Evolutionary conservation across 345 rosid genomes (phyloP), one percentile per base, ranked within the genome.

Genomic region (Brassica incana): DNA sequence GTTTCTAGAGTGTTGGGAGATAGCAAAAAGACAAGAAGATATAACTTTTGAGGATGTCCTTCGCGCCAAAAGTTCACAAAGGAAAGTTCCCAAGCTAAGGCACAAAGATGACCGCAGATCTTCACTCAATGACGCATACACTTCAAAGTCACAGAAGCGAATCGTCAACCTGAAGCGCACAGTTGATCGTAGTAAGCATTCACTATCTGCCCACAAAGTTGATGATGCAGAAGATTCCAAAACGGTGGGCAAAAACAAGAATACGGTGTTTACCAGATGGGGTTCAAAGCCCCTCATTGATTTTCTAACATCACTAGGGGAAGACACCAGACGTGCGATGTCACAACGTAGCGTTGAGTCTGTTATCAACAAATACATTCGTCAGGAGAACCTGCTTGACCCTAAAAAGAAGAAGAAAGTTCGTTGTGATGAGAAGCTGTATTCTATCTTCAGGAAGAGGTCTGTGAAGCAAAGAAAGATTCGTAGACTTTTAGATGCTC

Each of bases 201-300:
- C 72, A 60, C 8, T 52, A 7, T 56, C 74, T 64, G 83, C 74
- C 80, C 61, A 43, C 72, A 82, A 20, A 69, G 67, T 45, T 35
- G 76, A 70, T 38, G 82, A 75, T 30, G 25, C 30, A 8, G 74
- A 14, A 8, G 74, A 15, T 1, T 69, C 36, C 25, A 76, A 43
- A 16, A 63, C 2, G 3, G n/a, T 11, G 10, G 54, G 56, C 14
- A 78, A 80, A 77, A 18, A n/a, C 48, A 85, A 65, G 80, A 45
- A 25, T 62, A 16, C 75, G 69, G 77, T 80, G 76, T 84, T 79
- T 68, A 52, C 59, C 4, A 79, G 87, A 74, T 84, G 88, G 89
- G 88, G 89, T 70, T 84, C 89, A 30, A 84, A 88, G 79, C 82
- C 82, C 15, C 91, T 86, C 62, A 72, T 88, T 61, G 82, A 85